phyloP scores from a whole-genome alignment of 2,329 filamentous ascomycete genomes.

The Penicillium hordei region DNA sequence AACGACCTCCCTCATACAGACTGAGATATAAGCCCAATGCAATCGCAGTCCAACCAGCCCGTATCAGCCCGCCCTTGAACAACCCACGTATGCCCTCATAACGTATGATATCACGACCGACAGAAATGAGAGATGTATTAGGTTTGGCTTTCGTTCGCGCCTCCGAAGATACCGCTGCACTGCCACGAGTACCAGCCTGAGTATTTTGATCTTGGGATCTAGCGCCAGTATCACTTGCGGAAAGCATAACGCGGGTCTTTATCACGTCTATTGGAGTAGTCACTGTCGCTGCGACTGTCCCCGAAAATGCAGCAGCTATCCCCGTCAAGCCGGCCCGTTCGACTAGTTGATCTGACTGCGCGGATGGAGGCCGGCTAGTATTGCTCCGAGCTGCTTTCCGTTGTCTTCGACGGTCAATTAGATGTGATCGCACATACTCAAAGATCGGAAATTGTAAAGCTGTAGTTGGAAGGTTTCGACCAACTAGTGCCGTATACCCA shows the following conservation, averaged over 20 bases:
- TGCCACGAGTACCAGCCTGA: neutral
- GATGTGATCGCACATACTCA: slow-evolving; percentile 63
- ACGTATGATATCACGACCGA: slow-evolving; percentile 64
- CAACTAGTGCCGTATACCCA: slow-evolving; percentile 79
- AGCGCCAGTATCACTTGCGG: slow-evolving; percentile 44
- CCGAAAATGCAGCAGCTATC: slow-evolving; percentile 69
- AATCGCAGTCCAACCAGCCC: slow-evolving; percentile 76
- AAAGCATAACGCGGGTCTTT: slow-evolving; percentile 86
- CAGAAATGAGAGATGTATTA: slow-evolving; percentile 52
- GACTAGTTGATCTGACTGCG: slow-evolving; percentile 44
- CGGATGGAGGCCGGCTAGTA: slow-evolving; percentile 5
- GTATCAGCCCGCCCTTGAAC: slow-evolving; percentile 69
- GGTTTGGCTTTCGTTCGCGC: slow-evolving; percentile 16
- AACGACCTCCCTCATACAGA: slow-evolving; percentile 77
- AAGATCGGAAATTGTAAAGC: slow-evolving; percentile 87
- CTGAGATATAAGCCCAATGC: slow-evolving; percentile 83
- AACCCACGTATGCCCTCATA: slow-evolving; percentile 71
- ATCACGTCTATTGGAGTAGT: slow-evolving; percentile 89
- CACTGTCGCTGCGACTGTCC: slow-evolving; percentile 71
- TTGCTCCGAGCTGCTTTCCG: slow-evolving; percentile 19
- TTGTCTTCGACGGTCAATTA: slow-evolving; percentile 49
- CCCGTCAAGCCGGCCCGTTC: slow-evolving; percentile 73
- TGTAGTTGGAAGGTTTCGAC: slow-evolving; percentile 82
- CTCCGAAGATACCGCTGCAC: neutral
- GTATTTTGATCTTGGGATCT: neutral